Base-by-base conservation (phyloP, 2,329 filamentous ascomycete genomes). In the Alternaria gaisen region DNA sequence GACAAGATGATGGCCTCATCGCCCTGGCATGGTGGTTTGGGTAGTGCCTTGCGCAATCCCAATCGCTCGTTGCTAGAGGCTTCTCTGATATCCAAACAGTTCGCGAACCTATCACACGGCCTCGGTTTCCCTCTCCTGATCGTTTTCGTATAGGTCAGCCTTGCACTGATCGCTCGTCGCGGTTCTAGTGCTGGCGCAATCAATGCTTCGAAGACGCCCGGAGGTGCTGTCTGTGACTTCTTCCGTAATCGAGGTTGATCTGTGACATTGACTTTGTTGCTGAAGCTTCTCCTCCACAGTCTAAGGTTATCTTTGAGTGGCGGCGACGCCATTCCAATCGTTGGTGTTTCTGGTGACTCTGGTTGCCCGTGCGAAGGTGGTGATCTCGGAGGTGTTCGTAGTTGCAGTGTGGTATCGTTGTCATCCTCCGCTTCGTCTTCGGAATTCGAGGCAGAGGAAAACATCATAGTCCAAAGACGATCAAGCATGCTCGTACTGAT, bases 91-190 rank as follows among this genome's bases (percentile, higher is more conserved):
- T 47, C 46, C 46, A 60, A 43, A n/a, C 40, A 34, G 41, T 30
- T 46, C 34, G 42, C 32, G 30, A 41, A 24, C 32, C 43, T 26
- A 7, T 53, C 18, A 30, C 30, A 38, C 34, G 47, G 53, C 32
- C 42, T 51, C 14, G 58, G 38, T 9, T 50, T 41, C 11, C 34
- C 64, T 20, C 43, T 61, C n/a, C 43, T 53, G 6, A 41, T 43
- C 16, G 47, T 56, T 11, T 43, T 56, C 28, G 57, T 56, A 20
- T 48, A 36, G 3, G 60, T 60, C 42, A 64, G 14, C 50, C 67
- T 70, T 41, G 64, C 66, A 56, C 75, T 73, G 48, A 74, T 67
- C 18, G 69, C 73, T 67, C 72, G 65, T 60, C 71, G 67, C 30
- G 70, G 72, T 20, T 58, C 64, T 28, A 72, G 64, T 24, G 70